Evolutionary conservation across 2,329 filamentous ascomycete genomes (phyloP).

Genomic region (Xylariaceae sp.): DNA sequence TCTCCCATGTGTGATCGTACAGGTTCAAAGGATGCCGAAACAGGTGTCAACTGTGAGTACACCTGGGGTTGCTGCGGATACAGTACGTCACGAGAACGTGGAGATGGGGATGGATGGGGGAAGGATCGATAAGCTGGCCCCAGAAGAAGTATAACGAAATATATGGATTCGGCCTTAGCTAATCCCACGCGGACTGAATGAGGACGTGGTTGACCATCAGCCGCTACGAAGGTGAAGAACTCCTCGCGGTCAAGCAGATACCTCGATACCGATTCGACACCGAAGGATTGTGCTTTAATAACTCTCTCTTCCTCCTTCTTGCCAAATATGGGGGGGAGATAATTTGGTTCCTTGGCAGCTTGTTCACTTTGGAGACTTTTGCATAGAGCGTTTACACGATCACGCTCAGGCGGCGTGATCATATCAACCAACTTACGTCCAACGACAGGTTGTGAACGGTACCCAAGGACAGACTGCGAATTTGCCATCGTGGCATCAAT

Average conservation of each 20-base stretch:
- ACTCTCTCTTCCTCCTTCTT: conserved; percentile 51
- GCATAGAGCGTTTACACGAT: conserved; percentile 48
- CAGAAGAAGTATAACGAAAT: conserved; percentile 55
- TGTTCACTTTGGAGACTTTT: conserved; percentile 55
- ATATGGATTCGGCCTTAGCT: conserved; percentile 58
- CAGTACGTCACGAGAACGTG: conserved; percentile 40
- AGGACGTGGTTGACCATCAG: conserved; percentile 48
- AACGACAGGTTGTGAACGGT: conserved; percentile 42
- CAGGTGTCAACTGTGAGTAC: conserved; percentile 43
- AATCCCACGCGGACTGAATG: conserved; percentile 52
- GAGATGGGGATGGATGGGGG: conserved; percentile 44
- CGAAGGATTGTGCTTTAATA: conserved; percentile 53
- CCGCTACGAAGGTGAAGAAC: conserved; percentile 49
- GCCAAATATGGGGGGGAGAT: conserved; percentile 60
- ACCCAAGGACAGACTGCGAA: conserved; percentile 14
- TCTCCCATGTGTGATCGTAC: conserved; percentile 38
- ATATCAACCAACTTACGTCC: conserved; percentile 52
- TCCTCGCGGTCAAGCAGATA: conserved; percentile 52
- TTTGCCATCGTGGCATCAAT: conserved; percentile 42
- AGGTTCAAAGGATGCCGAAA: conserved; percentile 46
- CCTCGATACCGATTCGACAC: conserved; percentile 48
- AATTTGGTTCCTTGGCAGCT: conserved; percentile 54
- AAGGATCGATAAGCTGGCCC: conserved; percentile 34
- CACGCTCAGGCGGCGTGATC: conserved; percentile 48
- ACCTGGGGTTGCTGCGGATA: conserved; percentile 40